phyloP scores from a whole-genome alignment of 23 red algal genomes.

The Gracilaria domingensis region DNA sequence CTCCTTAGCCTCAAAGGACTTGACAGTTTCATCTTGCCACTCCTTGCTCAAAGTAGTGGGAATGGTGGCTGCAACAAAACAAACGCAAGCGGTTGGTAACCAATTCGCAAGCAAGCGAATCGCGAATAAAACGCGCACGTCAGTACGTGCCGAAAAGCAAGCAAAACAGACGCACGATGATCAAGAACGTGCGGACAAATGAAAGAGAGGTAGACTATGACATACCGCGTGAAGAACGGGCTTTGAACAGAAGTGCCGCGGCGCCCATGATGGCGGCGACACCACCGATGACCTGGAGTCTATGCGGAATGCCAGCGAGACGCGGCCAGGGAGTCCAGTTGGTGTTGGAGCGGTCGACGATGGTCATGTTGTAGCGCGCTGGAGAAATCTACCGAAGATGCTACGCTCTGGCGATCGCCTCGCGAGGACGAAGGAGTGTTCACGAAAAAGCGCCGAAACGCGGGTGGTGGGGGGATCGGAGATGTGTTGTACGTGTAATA shows the following conservation, averaged over 20 bases:
- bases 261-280: conserved; percentile 73
- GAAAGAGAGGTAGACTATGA: not conserved
- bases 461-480: too few relatives aligned
- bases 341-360: conserved; percentile 72
- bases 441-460: too few relatives aligned
- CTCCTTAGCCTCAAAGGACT: conserved; percentile 32
- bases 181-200: too few relatives aligned
- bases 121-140: not conserved
- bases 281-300: conserved; percentile 67
- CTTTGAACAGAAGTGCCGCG: conserved; percentile 40
- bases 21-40: conserved; percentile 55
- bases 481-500: too few relatives aligned
- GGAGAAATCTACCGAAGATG: too few relatives aligned
- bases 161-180: too few relatives aligned
- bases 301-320: conserved; percentile 52
- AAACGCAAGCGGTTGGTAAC: not conserved
- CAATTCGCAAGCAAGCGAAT: not conserved
- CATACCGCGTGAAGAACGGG: conserved; percentile 47
- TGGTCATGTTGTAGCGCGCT: not conserved
- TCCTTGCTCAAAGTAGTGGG: conserved; percentile 71
- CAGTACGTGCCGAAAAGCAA: not conserved
- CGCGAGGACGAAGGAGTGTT: not conserved
- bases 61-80: not conserved
- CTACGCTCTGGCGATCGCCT: too few relatives aligned
- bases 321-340: conserved; percentile 82